A percentile compares a stretch with the other conserved stretches of the same genome.
phyloP scores from a whole-genome alignment of 108 stramenopile genomes.

The Fistulifera solaris region DNA sequence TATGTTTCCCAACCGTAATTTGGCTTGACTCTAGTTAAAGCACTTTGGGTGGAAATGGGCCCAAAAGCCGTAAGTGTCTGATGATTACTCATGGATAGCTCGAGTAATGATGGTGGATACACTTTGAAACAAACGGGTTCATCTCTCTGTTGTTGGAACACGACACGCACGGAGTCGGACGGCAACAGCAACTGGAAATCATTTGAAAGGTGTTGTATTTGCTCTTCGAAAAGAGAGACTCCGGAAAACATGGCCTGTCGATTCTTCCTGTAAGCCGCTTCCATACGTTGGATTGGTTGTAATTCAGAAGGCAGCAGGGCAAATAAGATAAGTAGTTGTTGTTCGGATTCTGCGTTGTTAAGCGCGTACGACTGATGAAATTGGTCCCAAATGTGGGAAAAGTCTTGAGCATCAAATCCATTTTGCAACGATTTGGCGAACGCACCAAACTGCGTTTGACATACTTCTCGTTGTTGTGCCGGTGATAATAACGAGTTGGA shows the following conservation, averaged over 20 bases:
- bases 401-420: neutral
- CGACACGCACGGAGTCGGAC: neutral
- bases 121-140: slow-evolving; percentile 18
- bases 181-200: neutral
- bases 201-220: neutral
- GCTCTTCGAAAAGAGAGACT: neutral
- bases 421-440: slow-evolving; percentile 49
- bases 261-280: neutral
- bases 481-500: slow-evolving; percentile 40
- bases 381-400: slow-evolving; percentile 1
- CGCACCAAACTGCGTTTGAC: slow-evolving; percentile 44
- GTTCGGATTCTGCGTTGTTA: slow-evolving; percentile 22
- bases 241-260: too few relatives aligned
- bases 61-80: slow-evolving; percentile 41
- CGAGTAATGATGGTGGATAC: slow-evolving; percentile 1
- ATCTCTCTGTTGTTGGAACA: slow-evolving; percentile 4
- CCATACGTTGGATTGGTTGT: slow-evolving; percentile 31
- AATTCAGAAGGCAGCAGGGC: slow-evolving; percentile 53
- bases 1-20: slow-evolving; percentile 38
- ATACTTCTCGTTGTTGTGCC: slow-evolving; percentile 25
- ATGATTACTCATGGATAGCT: neutral
- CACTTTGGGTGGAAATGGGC: slow-evolving; percentile 33
- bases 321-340: slow-evolving; percentile 58
- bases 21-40: slow-evolving; percentile 43
- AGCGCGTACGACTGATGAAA: slow-evolving; percentile 4